Evolutionary conservation across 495 filamentous ascomycete species (phyloP).

Genomic region (Tetracladium marchalianum): DNA sequence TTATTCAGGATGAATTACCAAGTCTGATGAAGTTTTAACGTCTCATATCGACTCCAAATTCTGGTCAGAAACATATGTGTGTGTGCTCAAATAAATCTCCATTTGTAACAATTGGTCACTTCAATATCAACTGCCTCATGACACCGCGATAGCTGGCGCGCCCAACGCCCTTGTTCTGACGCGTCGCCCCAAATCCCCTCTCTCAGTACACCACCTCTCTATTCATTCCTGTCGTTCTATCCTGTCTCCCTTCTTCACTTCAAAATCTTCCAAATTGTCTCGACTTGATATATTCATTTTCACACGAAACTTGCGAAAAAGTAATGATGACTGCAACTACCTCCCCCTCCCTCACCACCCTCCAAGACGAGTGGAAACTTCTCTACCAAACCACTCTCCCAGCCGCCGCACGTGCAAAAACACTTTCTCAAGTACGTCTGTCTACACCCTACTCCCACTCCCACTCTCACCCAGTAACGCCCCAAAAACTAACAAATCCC

Average conservation of each 20-base stretch:
- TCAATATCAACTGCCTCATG: slow-evolving; percentile 7
- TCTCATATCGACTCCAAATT: too few relatives aligned
- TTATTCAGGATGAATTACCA: too few relatives aligned
- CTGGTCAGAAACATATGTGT: not conserved
- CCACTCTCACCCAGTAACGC: not conserved
- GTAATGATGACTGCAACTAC: slow-evolving; percentile 3
- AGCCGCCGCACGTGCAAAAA: slow-evolving; percentile 9
- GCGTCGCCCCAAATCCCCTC: slow-evolving; percentile 2
- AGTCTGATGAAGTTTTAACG: too few relatives aligned
- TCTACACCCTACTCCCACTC: not conserved
- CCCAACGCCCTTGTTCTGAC: slow-evolving; percentile 13
- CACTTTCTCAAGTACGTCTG: slow-evolving; percentile 1
- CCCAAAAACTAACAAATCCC: slow-evolving; percentile 5
- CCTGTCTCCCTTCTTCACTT: not conserved
- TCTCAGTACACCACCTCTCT: too few relatives aligned
- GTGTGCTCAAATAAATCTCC: slow-evolving; percentile 6
- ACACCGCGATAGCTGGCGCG: slow-evolving; percentile 15
- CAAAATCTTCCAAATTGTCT: too few relatives aligned
- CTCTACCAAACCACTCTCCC: slow-evolving; percentile 15
- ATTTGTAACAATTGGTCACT: slow-evolving; percentile 2
- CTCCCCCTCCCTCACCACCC: slow-evolving; percentile 11
- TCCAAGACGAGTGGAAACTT: slow-evolving; percentile 16
- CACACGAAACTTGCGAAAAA: slow-evolving; percentile 2
- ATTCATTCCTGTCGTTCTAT: not conserved
- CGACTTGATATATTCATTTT: too few relatives aligned